Evolutionary conservation across 306 rosid genomes (phyloP), one percentile per base, ranked within the genome.

Genomic region (Inga oerstediana): DNA sequence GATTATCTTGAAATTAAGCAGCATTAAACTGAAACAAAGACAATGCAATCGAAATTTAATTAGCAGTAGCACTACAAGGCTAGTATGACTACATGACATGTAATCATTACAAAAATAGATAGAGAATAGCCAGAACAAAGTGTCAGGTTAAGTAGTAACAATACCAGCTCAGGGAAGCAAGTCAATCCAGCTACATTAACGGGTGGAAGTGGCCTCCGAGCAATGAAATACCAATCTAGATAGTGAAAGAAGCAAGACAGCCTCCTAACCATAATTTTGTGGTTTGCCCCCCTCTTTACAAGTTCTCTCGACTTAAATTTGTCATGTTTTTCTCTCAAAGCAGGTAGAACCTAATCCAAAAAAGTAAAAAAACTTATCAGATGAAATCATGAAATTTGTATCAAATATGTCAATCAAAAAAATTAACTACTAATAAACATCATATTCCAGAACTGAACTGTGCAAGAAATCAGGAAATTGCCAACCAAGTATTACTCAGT

Each of bases 291-390:
- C 84, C 98, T 89, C 81, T 81, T 89, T 37, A 90, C 94, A 72
- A 94, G 93, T 80, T 94, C 98, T 65, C 89, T 89, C 86, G 92
- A 79, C 95, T 92, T 89, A 83, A 89, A 91, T 56, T 92, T 96
- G 78, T 89, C 95, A 10, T 90, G 98, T 85, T 92, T 94, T 86
- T 92, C 98, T 85, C 87, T 85, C 84, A 94, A 80, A 74, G 98
- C 87, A 19, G 98, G 98, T 68, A 92, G 74, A 65, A 92, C 98
- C 98, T 94, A 73, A 86, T 71, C 24, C 14, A 64, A 72, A 51
- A 74, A 74, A 22, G 51, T 24, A 35, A 46, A 73, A 67, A 4
- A 74, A 27, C 41, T 44, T 22, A 58, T 39, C 32, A 51, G 49
- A 37, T 65, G 51, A 64, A 70, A 77, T 58, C 48, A 35, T 77